Conservation (phyloP, 164 flowering plant species). For the Tinospora cordifolia region DNA sequence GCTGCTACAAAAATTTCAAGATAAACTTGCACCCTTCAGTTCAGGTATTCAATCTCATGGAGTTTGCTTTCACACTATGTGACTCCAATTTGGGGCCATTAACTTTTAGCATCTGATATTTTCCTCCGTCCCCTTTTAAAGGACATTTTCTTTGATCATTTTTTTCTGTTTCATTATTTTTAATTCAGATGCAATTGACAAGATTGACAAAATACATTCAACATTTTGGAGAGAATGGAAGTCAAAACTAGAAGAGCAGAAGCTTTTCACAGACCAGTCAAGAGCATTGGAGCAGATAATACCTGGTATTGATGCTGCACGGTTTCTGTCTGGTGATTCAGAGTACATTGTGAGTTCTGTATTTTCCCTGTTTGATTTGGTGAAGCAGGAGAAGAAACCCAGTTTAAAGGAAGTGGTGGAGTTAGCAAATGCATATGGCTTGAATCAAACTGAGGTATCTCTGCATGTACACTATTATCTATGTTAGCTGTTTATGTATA, state of each 20-base stretch:
- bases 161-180: conserved; percentile 1
- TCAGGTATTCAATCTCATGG: conserved; percentile 40
- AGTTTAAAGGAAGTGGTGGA: conserved; percentile 54
- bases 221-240: conserved; percentile 97
- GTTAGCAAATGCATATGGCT: conserved; percentile 58
- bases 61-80: not conserved
- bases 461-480: not conserved
- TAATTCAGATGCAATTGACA: conserved; percentile 45
- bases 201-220: conserved; percentile 50
- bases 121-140: not conserved
- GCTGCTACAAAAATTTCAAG: conserved; percentile 52
- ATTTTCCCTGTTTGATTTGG: conserved; percentile 53
- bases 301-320: conserved; percentile 79
- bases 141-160: not conserved
- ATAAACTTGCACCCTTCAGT: conserved; percentile 42
- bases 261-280: conserved; percentile 64
- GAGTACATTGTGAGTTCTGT: conserved; percentile 55
- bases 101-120: not conserved
- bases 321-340: conserved; percentile 71
- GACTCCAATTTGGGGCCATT: not conserved
- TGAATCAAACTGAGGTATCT: conserved; percentile 56
- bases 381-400: conserved; percentile 61
- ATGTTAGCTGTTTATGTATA: not conserved
- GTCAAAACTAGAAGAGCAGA: conserved; percentile 73
- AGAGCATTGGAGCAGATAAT: conserved; percentile 66